These are phyloP conservation scores for Cladophialophora psammophila DNA, from an alignment of 2,329 filamentous ascomycete genomes.

Conservation along the genomic window DNA sequence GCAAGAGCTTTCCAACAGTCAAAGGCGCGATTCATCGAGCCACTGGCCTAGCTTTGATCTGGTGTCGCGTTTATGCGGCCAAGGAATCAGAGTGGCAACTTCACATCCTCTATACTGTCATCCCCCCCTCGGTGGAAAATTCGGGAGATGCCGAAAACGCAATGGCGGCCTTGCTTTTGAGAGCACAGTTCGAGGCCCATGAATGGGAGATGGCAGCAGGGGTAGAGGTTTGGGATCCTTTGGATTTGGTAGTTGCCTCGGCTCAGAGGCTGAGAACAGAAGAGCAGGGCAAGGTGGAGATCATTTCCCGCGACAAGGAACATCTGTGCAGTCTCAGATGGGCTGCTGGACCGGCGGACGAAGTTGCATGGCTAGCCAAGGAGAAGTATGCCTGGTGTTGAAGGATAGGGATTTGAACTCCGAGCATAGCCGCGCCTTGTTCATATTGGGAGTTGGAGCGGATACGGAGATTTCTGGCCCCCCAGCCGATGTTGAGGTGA, in stretches of 20 bases:
- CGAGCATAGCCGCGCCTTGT: background rate
- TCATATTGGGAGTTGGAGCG: background rate
- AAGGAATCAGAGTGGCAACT: slow-evolving; percentile 49
- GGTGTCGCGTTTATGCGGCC: slow-evolving; percentile 48
- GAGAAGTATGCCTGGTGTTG: slow-evolving; percentile 60
- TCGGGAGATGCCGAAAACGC: slow-evolving; percentile 41
- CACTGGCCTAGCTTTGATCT: slow-evolving; percentile 49
- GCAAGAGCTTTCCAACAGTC: slow-evolving; percentile 58
- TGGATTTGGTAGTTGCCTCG: slow-evolving; percentile 57
- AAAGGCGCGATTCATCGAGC: slow-evolving; percentile 69
- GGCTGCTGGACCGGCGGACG: slow-evolving; percentile 49
- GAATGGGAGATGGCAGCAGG: slow-evolving; percentile 71
- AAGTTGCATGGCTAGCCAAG: slow-evolving; percentile 56
- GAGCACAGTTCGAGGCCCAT: slow-evolving; percentile 74
- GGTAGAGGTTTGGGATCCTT: slow-evolving; percentile 86
- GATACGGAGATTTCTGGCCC: background rate
- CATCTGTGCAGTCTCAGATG: slow-evolving; percentile 57
- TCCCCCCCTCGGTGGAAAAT: slow-evolving; percentile 50
- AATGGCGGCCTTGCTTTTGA: slow-evolving; percentile 68
- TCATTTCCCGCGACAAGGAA: slow-evolving; percentile 55
- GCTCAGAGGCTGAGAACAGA: slow-evolving; percentile 43
- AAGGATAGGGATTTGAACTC: background rate
- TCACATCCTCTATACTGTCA: slow-evolving; percentile 50
- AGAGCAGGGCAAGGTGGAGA: slow-evolving; percentile 44
- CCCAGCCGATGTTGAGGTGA: background rate